Percentiles rank a stretch among this genome's conserved stretches.
phyloP scores from a whole-genome alignment of 2,329 filamentous ascomycete species.

The Claviceps maximensis region DNA sequence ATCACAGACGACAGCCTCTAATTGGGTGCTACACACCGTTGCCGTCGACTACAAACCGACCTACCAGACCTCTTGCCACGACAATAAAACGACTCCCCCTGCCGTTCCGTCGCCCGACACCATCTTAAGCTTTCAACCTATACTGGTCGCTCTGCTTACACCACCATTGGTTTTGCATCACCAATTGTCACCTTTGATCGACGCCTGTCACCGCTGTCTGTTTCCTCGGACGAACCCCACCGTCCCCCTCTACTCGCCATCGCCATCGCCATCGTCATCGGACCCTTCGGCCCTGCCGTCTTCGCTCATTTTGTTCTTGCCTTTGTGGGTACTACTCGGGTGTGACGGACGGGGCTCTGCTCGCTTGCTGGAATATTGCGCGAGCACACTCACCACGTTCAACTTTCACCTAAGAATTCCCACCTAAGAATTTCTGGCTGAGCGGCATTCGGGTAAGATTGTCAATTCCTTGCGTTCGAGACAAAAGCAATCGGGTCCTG shows the following conservation, averaged over 20 bases:
- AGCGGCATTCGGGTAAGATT: constrained; percentile 2
- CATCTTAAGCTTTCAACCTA: background rate
- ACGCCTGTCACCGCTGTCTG: background rate
- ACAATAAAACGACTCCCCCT: background rate
- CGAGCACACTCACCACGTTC: constrained; percentile 10
- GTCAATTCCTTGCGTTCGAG: background rate
- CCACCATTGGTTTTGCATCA: background rate
- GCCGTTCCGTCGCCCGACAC: background rate
- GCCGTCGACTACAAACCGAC: background rate
- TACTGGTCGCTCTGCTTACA: background rate
- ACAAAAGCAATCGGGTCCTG: background rate
- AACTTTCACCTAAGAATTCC: background rate
- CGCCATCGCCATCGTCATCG: background rate
- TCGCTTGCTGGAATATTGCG: constrained; percentile 29
- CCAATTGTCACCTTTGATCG: background rate
- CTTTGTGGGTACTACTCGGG: background rate
- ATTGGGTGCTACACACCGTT: background rate
- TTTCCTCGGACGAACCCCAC: background rate
- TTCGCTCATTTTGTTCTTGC: constrained; percentile 1
- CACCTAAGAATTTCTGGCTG: no score
- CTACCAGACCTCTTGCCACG: background rate
- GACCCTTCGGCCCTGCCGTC: constrained; percentile 4
- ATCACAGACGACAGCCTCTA: constrained; percentile 2
- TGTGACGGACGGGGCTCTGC: constrained; percentile 4
- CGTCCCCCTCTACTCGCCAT: background rate